These are phyloP conservation scores for Zizania palustris DNA, from an alignment of 202 grass and related monocot species.

Conservation along the genomic window DNA sequence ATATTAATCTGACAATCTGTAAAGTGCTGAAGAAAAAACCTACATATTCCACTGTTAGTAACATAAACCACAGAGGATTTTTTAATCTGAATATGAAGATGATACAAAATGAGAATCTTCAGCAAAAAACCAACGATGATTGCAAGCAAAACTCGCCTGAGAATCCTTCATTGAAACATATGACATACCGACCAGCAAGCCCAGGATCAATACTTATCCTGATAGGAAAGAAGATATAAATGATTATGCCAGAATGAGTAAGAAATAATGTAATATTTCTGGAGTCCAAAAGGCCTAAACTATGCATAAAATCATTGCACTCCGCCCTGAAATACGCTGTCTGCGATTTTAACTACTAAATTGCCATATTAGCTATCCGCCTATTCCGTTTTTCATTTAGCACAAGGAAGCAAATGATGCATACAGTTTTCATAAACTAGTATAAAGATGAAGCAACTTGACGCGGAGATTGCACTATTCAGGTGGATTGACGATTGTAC, in stretches of 20 bases:
- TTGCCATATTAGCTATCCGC: conserved; percentile 29
- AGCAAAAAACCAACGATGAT: conserved; percentile 2
- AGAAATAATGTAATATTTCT: neutral
- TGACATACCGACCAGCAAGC: conserved; percentile 23
- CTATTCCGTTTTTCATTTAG: neutral
- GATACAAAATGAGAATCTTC: neutral
- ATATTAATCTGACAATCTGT: neutral
- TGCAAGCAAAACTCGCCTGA: conserved; percentile 44
- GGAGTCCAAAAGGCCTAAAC: neutral
- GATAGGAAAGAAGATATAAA: conserved; percentile 28
- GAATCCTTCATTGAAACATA: conserved; percentile 61
- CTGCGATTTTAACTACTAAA: conserved; percentile 4
- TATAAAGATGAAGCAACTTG: conserved; percentile 5
- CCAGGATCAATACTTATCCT: conserved; percentile 37
- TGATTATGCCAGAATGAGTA: conserved; percentile 17
- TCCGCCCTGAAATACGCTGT: neutral
- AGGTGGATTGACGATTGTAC: neutral
- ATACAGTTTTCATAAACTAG: conserved; percentile 29
- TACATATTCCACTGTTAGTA: conserved; percentile 10
- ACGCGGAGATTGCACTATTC: neutral
- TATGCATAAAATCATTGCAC: neutral
- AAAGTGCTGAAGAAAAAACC: neutral
- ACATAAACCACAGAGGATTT: neutral
- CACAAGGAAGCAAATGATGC: neutral
- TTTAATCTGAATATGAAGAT: neutral